Base-by-base conservation (phyloP, 2,329 filamentous ascomycete genomes). In the Trichoderma sp. region DNA sequence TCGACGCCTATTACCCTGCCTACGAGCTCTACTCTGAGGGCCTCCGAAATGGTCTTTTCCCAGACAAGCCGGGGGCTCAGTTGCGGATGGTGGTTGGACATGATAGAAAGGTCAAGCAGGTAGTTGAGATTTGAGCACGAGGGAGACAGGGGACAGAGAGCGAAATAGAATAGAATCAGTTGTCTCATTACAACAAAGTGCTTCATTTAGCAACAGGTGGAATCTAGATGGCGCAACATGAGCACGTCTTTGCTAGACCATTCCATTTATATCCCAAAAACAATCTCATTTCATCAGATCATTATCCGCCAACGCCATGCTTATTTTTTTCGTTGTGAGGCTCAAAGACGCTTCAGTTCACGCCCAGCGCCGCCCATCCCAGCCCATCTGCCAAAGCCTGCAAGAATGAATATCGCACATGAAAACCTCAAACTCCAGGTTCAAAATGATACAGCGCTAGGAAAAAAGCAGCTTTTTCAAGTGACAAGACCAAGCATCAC, bases 21-120 rank as follows among this genome's bases (percentile, higher is more conserved):
- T 92, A 92, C 73, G 90, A 92, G 79, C 82, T 92, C 12, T 92
- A 87, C 74, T 85, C 84, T 1, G 85, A 88, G 34, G 83, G 81
- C 19, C 75, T 92, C 68, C 82, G 89, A 67, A 74, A 78, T 29
- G 89, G 89, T 1, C 79, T 89, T 34, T 86, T 90, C 69, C 67
- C 76, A 1, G 76, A 81, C 19, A 83, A 80, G 73, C 76, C 81
- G 29, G 83, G 83, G 7, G 80, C 82, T 70, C 89, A 92, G 75
- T 78, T 92, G 71, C 81, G 88, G 65, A 77, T 92, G 58, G 80
- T 90, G 10, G 86, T 92, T 2, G 84, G 84, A 50, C 83, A 83
- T 71, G 84, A 89, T 71, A 82, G 89, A 72, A 85, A 80, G 70
- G 87, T 91, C 22, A 83, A 84, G 74, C 78, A 89, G 71, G 84